Percentiles rank a stretch among this genome's conserved stretches.
These are phyloP conservation scores for Hypomyces rosellus DNA, from an alignment of 2,329 filamentous ascomycete species.

Conservation along the genomic window DNA sequence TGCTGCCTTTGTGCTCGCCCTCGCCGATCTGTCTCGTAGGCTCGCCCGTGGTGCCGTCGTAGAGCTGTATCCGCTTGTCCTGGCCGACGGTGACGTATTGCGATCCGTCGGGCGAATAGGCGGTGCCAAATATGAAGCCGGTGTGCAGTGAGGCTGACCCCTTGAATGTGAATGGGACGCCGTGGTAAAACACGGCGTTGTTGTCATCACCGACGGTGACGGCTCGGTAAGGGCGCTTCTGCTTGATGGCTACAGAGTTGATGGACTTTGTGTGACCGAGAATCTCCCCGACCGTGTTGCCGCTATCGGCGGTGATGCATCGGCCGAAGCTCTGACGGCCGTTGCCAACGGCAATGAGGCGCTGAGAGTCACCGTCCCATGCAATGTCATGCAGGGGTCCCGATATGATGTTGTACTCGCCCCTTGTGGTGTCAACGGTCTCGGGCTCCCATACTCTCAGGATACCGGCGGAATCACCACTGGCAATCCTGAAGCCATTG, in stretches of 20 bases:
- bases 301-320: conserved; percentile 91
- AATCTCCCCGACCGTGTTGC: conserved; percentile 93
- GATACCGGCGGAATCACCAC: conserved; percentile 76
- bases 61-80: conserved; percentile 89
- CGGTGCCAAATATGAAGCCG: conserved; percentile 81
- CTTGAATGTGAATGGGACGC: conserved; percentile 93
- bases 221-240: conserved; percentile 83
- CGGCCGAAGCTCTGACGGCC: conserved; percentile 90
- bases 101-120: conserved; percentile 83
- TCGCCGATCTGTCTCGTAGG: conserved; percentile 70
- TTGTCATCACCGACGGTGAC: conserved; percentile 89
- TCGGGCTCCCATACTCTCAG: conserved; percentile 92
- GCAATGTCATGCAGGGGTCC: conserved; percentile 94
- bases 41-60: conserved; percentile 93
- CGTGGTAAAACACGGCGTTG: conserved; percentile 85
- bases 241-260: conserved; percentile 84
- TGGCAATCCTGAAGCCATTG: conserved; percentile 90
- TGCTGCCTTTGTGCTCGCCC: conserved; percentile 83
- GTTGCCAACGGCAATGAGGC: conserved; percentile 92
- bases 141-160: conserved; percentile 75
- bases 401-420: conserved; percentile 90
- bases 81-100: conserved; percentile 81
- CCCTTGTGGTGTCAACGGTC: conserved; percentile 77
- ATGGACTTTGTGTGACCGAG: conserved; percentile 84
- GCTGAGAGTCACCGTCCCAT: conserved; percentile 95